Evolutionary conservation across 306 rosid genomes (phyloP).

Genomic region (Quillaja saponaria): DNA sequence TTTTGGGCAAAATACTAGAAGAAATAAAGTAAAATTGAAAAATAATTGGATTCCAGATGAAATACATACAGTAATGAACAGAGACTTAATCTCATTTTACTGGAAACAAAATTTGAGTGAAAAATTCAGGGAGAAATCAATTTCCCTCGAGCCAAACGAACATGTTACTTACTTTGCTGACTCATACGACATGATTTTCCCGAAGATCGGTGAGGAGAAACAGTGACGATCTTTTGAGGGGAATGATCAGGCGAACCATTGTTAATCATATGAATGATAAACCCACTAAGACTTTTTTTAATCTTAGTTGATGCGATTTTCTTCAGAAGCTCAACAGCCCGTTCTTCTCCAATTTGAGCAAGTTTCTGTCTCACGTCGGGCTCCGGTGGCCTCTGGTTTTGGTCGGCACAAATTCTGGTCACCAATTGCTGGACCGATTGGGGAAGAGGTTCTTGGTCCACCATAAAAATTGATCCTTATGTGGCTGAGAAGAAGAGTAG

Average conservation of each 20-base stretch:
- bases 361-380: slow-evolving; percentile 10
- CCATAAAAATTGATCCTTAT: too few species aligned
- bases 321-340: slow-evolving; percentile 24
- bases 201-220: background rate
- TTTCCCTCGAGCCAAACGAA: background rate
- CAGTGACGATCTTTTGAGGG: too few species aligned
- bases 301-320: background rate
- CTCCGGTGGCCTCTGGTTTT: slow-evolving; percentile 14
- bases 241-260: too few species aligned
- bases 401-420: slow-evolving; percentile 9
- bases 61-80: too few species aligned
- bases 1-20: too few species aligned
- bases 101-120: background rate
- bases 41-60: too few species aligned
- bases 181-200: background rate
- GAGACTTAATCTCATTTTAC: too few species aligned
- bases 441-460: slow-evolving; percentile 28
- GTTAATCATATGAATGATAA: slow-evolving; percentile 13
- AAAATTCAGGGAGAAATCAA: slow-evolving; percentile 20
- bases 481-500: too few species aligned
- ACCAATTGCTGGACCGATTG: slow-evolving; percentile 28
- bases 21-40: too few species aligned
- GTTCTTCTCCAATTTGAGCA: slow-evolving; percentile 24
- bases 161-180: slow-evolving; percentile 5
- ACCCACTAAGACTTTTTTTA: slow-evolving; percentile 11